Evolutionary conservation across 192 early-diverging fungal genomes (phyloP).

Genomic region (Funneliformis geosporum): DNA sequence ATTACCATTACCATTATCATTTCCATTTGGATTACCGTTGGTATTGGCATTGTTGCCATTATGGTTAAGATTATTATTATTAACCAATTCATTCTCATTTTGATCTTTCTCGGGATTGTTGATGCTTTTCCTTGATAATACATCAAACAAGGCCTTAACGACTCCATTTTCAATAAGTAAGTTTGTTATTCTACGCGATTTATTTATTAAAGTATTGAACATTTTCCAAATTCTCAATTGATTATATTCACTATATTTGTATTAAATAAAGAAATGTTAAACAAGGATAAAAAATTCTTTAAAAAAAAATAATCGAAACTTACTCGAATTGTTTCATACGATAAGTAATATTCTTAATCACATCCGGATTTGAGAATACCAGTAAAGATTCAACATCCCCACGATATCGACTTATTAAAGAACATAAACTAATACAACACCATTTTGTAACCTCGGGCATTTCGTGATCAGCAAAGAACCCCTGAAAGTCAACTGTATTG

Average conservation of each 20-base stretch:
- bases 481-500: background rate
- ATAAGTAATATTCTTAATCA: background rate
- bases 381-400: background rate
- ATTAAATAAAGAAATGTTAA: background rate
- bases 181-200: background rate
- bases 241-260: background rate
- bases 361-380: background rate
- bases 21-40: background rate
- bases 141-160: background rate
- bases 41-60: background rate
- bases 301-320: background rate
- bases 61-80: background rate
- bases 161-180: background rate
- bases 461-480: slow-evolving; percentile 12
- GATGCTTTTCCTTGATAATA: background rate
- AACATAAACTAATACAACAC: background rate
- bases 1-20: background rate
- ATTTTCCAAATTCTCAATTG: slow-evolving; percentile 1
- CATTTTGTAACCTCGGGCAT: background rate
- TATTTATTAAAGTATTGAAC: background rate
- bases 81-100: background rate
- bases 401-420: background rate
- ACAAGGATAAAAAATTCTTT: background rate
- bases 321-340: background rate
- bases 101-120: background rate